Conservation (phyloP, 768 basidiomycete genomes). For the Boletus sp. region DNA sequence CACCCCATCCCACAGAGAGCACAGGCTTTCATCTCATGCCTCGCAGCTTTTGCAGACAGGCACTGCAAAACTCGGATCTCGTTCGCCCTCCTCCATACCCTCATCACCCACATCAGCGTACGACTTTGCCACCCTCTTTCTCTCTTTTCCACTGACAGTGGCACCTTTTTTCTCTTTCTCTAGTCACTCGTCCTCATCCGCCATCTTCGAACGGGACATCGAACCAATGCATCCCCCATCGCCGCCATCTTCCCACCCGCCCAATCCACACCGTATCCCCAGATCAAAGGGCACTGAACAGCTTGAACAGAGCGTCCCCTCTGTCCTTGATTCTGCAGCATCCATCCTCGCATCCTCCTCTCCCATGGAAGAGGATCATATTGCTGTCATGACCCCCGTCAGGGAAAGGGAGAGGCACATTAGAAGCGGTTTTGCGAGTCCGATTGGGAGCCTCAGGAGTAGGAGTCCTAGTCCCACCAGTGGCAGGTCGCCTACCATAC, state of each 20-base stretch:
- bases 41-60: conserved; percentile 49
- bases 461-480: conserved; percentile 62
- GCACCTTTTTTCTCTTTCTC: background rate
- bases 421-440: conserved; percentile 60
- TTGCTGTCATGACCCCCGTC: conserved; percentile 61
- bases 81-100: conserved; percentile 71
- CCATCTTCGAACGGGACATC: conserved; percentile 91
- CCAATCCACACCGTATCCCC: conserved; percentile 71
- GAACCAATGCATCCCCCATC: conserved; percentile 50
- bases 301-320: conserved; percentile 77
- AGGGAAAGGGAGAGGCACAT: conserved; percentile 26
- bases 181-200: conserved; percentile 73
- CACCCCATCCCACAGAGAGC: conserved; percentile 36
- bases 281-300: conserved; percentile 70
- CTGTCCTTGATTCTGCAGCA: conserved; percentile 81
- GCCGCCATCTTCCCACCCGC: conserved; percentile 37
- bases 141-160: conserved; percentile 6
- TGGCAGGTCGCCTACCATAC: conserved; percentile 32
- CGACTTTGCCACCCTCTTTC: conserved; percentile 25
- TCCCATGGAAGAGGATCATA: conserved; percentile 49
- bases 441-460: conserved; percentile 60
- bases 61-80: conserved; percentile 50
- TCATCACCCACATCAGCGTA: conserved; percentile 79
- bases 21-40: conserved; percentile 39
- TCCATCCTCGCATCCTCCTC: conserved; percentile 53